Base-by-base conservation (phyloP, 768 basidiomycete genomes). In the Psilocybe subaeruginosa region DNA sequence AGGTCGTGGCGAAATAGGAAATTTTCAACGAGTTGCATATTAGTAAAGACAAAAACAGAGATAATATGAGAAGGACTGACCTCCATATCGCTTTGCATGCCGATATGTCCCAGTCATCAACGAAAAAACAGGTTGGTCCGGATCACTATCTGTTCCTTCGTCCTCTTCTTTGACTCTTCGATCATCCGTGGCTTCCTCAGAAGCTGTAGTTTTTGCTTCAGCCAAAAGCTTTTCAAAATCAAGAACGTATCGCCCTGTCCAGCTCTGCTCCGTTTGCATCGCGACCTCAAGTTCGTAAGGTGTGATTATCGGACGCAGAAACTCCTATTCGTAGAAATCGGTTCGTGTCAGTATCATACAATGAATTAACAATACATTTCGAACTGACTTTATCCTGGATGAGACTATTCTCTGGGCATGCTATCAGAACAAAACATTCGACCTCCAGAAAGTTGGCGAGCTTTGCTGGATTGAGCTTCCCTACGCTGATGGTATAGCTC, bases 381-480 rank as follows among this genome's bases (percentile, higher is more conserved):
- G 39, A 51, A 3, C 9, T 39, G 6, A 67, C 89, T 77, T 90
- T 91, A 3, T 87, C 81, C 19, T 92, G 91, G 37, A 90, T 79
- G 27, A 98, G 70, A 55, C 90, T 92, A 66, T 97, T 97, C 72
- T 99, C 96, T 0, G 90, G 91, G 73, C 97, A 99, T 2, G 96
- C 96, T 3, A 97, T 92, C 60, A 97, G 81, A 16, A 98, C 90
- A 69, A 95, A 99, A 68, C 95, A 97, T 70, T 98, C 97, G 52
- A 99, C 89, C 72, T 98, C 96, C 69, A 92, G 83, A 73, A 98
- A 99, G 74, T 99, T 99, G 8, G 89, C 97, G 19, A 99, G 82
- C 69, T 99, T 99, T 6, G 95, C 85, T 0, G 97, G 96, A 66
- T 93, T 97, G 50, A 97, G 84, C 74, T 97, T 95, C 39, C 97